These are phyloP conservation scores for Fusarium sp. DNA, from an alignment of 2,329 filamentous ascomycete genomes.

Conservation along the genomic window DNA sequence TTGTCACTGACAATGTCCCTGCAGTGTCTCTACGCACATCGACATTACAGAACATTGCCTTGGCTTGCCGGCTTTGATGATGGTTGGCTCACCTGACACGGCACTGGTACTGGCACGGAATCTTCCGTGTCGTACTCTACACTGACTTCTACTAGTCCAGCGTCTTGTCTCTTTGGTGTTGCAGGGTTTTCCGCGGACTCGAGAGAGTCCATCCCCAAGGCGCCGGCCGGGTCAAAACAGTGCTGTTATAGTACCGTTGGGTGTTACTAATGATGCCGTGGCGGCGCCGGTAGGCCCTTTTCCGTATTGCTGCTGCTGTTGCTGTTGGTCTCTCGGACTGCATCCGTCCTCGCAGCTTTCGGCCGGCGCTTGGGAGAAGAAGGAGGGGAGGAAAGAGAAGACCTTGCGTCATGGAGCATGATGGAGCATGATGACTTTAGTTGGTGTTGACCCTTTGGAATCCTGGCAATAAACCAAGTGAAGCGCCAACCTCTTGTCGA, in stretches of 20 bases:
- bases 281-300: conserved; percentile 30
- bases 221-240: neutral
- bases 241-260: conserved; percentile 4
- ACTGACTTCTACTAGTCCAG: neutral
- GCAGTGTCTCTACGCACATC: neutral
- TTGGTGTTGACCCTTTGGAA: conserved; percentile 41
- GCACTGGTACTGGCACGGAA: neutral
- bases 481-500: conserved; percentile 11
- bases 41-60: neutral
- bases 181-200: conserved; percentile 2
- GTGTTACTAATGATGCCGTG: conserved; percentile 45
- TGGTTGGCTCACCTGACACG: conserved; percentile 17
- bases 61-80: neutral
- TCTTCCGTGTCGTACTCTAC: conserved; percentile 2
- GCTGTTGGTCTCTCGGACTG: conserved; percentile 19
- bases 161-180: neutral
- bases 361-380: conserved; percentile 24
- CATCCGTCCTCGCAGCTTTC: conserved; percentile 33
- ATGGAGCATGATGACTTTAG: conserved; percentile 38
- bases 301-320: conserved; percentile 29
- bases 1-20: conserved; percentile 11
- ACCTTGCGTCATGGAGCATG: conserved; percentile 47
- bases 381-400: conserved; percentile 13
- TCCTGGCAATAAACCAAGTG: conserved; percentile 33
- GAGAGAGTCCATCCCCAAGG: neutral